Evolutionary conservation across 805 yeast genomes (phyloP), one percentile per base, ranked within the genome.

Genomic region (Kodamaea sagamina): DNA sequence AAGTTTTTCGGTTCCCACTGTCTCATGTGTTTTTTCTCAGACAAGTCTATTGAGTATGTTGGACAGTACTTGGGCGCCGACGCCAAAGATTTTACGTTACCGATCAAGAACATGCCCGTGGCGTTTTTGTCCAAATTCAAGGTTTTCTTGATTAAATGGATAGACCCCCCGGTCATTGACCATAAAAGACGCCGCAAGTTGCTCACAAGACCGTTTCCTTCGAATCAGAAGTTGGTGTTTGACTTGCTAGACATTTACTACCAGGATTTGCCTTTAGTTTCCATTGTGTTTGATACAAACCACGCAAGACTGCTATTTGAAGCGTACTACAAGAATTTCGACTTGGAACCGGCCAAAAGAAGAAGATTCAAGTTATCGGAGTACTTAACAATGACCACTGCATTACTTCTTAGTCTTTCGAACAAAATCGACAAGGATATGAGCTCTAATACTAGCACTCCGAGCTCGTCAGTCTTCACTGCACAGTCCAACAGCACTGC

Each of bases 1-100:
- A 59, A 60, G 21, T 69, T 55, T 42, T 57, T 61, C 28, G 74
- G 72, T 6, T 51, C 63, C 19, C 74, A 69, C 44, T 67, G 73
- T 11, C 57, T 65, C 28, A 42, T 66, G 41, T 56, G 64, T 25
- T 61, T 68, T 4, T 61, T 67, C 36, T 66, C 72, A 2, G 53
- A 57, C 11, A 61, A 62, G 39, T 65, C 70, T 9, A 43, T 68
- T 44, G 55, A 51, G 18, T 68, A 67, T 65, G 61, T 70, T 28
- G 55, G 54, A 19, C 47, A 45, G 6, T 50, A 55, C 18, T 48
- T 70, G 11, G 60, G 62, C 1, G 51, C 56, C 1, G 56, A 51
- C 2, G 48, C 58, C 11, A 46, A 40, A 3, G 43, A 53, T 16
- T 42, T 55, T 10, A 41, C 61, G 7, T 39, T 48, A 5, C 69